These are phyloP conservation scores for Cucurbita maxima DNA, from an alignment of 306 rosid genomes.

Conservation along the genomic window DNA sequence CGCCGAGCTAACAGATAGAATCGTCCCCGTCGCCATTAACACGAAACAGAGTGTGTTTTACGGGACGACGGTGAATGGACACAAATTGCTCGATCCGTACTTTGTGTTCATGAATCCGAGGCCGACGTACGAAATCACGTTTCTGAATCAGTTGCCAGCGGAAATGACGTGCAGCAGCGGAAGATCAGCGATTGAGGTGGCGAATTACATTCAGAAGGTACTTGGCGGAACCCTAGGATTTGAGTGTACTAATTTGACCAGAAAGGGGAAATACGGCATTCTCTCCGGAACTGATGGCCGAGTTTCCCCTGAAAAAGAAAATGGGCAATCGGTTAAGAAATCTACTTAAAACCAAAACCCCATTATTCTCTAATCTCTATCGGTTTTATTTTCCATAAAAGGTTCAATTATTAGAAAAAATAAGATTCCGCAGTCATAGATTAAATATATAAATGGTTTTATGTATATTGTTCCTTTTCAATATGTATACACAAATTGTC, in stretches of 20 bases:
- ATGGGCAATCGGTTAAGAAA: background rate
- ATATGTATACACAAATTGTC: background rate
- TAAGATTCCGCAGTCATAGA: background rate
- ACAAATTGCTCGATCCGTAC: slow-evolving; percentile 69
- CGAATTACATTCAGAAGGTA: slow-evolving; percentile 74
- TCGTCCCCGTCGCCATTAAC: slow-evolving; percentile 84
- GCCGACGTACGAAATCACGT: slow-evolving; percentile 73
- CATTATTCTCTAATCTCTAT: background rate
- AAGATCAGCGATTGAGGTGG: slow-evolving; percentile 69
- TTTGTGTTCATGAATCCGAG: slow-evolving; percentile 89
- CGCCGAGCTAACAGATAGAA: slow-evolving; percentile 68
- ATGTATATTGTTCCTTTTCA: background rate
- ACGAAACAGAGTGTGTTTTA: slow-evolving; percentile 69
- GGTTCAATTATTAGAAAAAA: background rate
- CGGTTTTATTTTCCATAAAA: background rate
- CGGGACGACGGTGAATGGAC: slow-evolving; percentile 65
- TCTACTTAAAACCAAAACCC: background rate
- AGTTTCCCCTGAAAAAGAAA: slow-evolving; percentile 36
- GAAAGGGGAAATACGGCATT: slow-evolving; percentile 73
- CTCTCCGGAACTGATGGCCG: slow-evolving; percentile 84
- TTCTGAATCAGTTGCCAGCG: slow-evolving; percentile 55
- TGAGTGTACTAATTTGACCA: slow-evolving; percentile 80
- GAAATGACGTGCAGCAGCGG: slow-evolving; percentile 71
- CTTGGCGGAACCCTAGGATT: slow-evolving; percentile 72
- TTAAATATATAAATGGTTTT: background rate